Evolutionary conservation across 495 filamentous ascomycete species (phyloP).

Genomic region (Lindgomyces ingoldianus): DNA sequence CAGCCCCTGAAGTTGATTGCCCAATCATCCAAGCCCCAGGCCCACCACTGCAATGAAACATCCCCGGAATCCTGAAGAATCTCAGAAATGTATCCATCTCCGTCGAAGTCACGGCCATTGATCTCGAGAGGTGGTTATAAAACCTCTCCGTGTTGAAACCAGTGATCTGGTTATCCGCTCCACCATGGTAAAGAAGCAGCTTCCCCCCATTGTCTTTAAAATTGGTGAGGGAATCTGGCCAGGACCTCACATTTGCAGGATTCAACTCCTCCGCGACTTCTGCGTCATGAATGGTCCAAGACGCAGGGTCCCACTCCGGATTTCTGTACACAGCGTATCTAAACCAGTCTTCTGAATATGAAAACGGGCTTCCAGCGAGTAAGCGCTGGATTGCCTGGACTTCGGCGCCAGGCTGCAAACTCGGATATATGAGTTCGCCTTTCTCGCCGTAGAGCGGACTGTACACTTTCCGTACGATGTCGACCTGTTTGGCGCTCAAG

Average conservation of each 20-base stretch:
- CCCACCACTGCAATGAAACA: conserved; percentile 10
- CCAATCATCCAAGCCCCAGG: conserved; percentile 12
- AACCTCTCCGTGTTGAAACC: conserved; percentile 9
- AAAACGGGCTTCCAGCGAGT: conserved; percentile 4
- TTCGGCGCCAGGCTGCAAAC: conserved; percentile 3
- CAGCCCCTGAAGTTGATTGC: background rate
- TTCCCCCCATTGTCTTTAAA: conserved; percentile 1
- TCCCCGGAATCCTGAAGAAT: conserved; percentile 10
- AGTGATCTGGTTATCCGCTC: conserved; percentile 15
- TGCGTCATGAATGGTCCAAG: conserved; percentile 9
- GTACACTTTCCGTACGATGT: conserved; percentile 7
- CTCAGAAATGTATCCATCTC: conserved; percentile 7
- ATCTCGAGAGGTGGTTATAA: background rate
- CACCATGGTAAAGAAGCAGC: conserved; percentile 9
- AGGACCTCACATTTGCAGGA: background rate
- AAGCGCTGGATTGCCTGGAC: conserved; percentile 4
- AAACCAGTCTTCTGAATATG: conserved; percentile 18
- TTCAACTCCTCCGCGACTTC: background rate
- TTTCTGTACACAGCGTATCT: conserved; percentile 4
- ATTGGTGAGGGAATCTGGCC: background rate
- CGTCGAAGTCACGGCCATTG: background rate
- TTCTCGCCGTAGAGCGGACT: background rate
- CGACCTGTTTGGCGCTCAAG: background rate
- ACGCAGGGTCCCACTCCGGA: conserved; percentile 3
- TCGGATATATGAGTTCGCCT: conserved; percentile 12